Evolutionary conservation across 2,329 filamentous ascomycete genomes (phyloP), one percentile per base, ranked within the genome.

Genomic region (Calonectria fujianensis): DNA sequence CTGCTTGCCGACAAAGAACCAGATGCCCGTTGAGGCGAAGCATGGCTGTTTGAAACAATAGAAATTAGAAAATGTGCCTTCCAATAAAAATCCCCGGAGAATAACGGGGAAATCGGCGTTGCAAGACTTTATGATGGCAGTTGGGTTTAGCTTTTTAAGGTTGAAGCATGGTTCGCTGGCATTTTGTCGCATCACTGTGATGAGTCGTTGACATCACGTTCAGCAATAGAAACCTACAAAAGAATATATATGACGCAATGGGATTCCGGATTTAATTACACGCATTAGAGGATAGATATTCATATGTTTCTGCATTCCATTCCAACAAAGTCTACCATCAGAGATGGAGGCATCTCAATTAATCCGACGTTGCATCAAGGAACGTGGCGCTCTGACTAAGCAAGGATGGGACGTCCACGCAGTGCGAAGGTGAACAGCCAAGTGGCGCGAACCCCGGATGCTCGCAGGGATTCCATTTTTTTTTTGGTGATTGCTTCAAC

Each of bases 401-500:
- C 70, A 59, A 18, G 31, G 45, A 54, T 51, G 35, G 41, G 37
- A 27, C 52, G 39, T 27, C 31, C 29, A 37, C 37, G 20, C 54
- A 32, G 39, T 54, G 69, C 48, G 29, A 29, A 41, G 31, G 48
- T n/a, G 24, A 31, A 57, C 29, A 4, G 52, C 45, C 45, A 73
- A 59, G 72, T 61, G 51, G 63, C 45, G 51, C 59, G 39, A 54
- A 27, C 45, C 41, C 45, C 31, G n/a, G 63, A 63, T 45, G 24
- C 65, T 57, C 24, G 39, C 51, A 29, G 50, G 61, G 48, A 48
- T 29, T 41, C 41, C 51, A 51, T 51, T 35, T 39, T 63, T 63
- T 68, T 72, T 72, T 63, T 75, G 69, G 65, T 57, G 73, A 72
- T 75, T 64, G 57, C 68, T 68, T 72, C 65, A 45, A 69, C 75